phyloP scores from a whole-genome alignment of 1,139 yeast genomes.

The Suzukiozyma palmioleophila region DNA sequence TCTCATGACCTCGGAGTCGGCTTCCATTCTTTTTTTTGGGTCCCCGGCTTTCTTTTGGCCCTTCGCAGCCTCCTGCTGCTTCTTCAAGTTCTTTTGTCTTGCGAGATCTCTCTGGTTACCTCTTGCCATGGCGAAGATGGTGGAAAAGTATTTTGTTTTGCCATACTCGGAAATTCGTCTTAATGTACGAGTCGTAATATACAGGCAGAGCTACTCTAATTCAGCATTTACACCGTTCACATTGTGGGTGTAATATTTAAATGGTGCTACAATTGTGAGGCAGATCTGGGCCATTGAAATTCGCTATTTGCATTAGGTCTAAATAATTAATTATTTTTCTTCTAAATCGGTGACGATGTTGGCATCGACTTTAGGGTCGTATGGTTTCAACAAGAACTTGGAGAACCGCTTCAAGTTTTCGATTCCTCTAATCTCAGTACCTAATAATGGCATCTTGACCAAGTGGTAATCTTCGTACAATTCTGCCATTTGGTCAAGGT shows the following conservation, averaged over 20 bases:
- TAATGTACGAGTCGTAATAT: no score
- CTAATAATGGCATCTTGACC: slow-evolving; percentile 90
- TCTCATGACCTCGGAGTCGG: slow-evolving; percentile 84
- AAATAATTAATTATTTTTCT: slow-evolving; percentile 30
- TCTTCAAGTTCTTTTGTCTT: slow-evolving; percentile 81
- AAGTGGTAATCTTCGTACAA: slow-evolving; percentile 92
- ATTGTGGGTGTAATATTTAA: no score
- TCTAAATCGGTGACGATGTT: slow-evolving; percentile 62
- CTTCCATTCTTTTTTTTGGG: slow-evolving; percentile 77
- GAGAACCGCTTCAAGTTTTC: slow-evolving; percentile 78
- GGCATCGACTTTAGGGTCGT: slow-evolving; percentile 61
- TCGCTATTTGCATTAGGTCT: no score
- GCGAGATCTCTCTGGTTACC: slow-evolving; percentile 97
- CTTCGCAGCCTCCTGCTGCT: slow-evolving; percentile 59
- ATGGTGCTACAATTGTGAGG: no score
- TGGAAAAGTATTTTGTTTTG: no score
- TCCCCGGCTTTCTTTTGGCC: slow-evolving; percentile 74
- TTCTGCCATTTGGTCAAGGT: slow-evolving; percentile 90
- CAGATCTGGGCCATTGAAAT: no score
- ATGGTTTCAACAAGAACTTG: slow-evolving; percentile 62
- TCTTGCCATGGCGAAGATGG: slow-evolving; percentile 62
- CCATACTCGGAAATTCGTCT: no score
- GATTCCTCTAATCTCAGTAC: slow-evolving; percentile 89
- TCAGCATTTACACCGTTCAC: no score
- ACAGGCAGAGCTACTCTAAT: no score